Conservation (phyloP, 768 basidiomycete genomes). For the Leccinum subgranulosum region DNA sequence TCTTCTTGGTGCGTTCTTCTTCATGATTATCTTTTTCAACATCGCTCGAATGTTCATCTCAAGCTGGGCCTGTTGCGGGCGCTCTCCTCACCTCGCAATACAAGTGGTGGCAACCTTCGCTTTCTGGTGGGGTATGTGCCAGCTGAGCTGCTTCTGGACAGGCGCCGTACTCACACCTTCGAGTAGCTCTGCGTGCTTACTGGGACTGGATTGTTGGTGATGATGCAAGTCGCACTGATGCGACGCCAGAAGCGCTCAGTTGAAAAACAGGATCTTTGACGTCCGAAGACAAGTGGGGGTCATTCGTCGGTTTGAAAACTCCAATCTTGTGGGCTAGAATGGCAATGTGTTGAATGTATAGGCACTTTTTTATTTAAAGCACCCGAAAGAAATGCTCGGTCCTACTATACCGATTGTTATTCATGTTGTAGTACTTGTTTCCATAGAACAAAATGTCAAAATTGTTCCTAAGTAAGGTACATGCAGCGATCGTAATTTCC, state of each 20-base stretch:
- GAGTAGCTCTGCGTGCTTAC: conserved; percentile 2
- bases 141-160: not conserved
- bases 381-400: too few relatives aligned
- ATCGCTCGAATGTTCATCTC: not conserved
- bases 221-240: conserved; percentile 1
- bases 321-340: not conserved
- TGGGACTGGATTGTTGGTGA: conserved; percentile 2
- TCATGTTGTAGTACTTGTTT: too few relatives aligned
- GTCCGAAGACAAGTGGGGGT: not conserved
- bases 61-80: conserved; percentile 57
- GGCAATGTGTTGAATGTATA: not conserved
- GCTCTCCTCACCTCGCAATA: conserved; percentile 50
- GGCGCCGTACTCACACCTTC: not conserved
- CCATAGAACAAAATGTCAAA: too few relatives aligned
- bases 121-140: conserved; percentile 44
- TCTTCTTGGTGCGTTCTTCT: conserved; percentile 19
- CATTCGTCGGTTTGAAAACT: not conserved
- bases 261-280: not conserved
- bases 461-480: conserved; percentile 7
- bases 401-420: too few relatives aligned
- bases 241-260: not conserved
- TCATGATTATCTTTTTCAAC: not conserved
- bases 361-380: too few relatives aligned
- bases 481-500: conserved; percentile 37
- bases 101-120: conserved; percentile 53